phyloP scores from a whole-genome alignment of 345 rosid genomes.

The Fremontodendron californicum region DNA sequence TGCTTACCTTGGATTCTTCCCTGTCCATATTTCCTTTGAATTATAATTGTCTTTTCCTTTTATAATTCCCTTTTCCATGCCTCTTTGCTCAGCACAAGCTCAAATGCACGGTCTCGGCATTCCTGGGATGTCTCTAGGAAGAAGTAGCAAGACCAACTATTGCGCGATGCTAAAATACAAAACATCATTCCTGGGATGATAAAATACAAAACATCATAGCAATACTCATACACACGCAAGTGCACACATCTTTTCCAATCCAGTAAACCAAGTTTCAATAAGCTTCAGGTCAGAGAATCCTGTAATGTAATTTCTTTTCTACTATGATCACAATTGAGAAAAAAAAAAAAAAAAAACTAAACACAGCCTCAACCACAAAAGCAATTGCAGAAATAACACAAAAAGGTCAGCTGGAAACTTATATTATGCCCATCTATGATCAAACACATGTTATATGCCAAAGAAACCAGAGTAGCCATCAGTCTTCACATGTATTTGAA shows the following conservation, averaged over 20 bases:
- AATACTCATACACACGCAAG: not conserved
- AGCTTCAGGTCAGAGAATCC: not conserved
- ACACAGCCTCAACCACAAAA: not conserved
- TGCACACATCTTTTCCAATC: not conserved
- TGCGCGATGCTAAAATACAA: constrained; percentile 53
- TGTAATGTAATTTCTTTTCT: not conserved
- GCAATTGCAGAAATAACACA: not conserved
- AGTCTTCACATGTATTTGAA: not conserved
- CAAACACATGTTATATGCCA: not conserved
- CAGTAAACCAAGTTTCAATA: not conserved
- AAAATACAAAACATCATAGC: no score
- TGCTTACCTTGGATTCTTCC: constrained; percentile 54
- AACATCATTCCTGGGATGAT: no score
- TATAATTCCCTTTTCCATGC: constrained; percentile 61
- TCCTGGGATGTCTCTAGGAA: constrained; percentile 79
- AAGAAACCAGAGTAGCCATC: not conserved
- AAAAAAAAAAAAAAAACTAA: not conserved
- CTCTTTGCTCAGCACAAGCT: constrained; percentile 45
- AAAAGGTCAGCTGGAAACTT: not conserved
- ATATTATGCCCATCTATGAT: not conserved
- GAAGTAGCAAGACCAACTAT: constrained; percentile 95
- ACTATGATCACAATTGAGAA: not conserved
- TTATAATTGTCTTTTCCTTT: constrained; percentile 62
- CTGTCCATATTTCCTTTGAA: constrained; percentile 82
- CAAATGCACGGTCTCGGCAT: constrained; percentile 60